Conservation (phyloP, 2,329 filamentous ascomycete genomes). For the Exophiala sp. region DNA sequence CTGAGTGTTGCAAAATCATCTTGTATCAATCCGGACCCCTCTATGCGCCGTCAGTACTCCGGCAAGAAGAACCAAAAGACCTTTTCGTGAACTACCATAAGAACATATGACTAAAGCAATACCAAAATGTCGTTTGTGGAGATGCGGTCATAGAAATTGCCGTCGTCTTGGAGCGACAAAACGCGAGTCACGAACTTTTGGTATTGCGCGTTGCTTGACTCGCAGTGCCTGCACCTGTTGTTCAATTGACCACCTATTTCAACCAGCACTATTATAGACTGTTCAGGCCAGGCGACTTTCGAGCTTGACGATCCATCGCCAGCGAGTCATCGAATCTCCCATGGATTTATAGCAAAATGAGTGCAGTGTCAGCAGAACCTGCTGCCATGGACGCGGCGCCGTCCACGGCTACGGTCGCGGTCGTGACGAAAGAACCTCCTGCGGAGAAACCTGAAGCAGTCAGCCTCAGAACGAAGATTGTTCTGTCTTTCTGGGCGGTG, state of each 20-base stretch:
- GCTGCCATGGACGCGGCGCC: conserved; percentile 5
- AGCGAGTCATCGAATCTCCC: too few species aligned
- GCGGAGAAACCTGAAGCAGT: conserved; percentile 70
- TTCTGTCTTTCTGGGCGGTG: conserved; percentile 87
- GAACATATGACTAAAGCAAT: not conserved
- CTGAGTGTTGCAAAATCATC: not conserved
- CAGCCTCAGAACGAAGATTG: conserved; percentile 67
- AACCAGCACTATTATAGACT: not conserved
- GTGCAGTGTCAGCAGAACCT: not conserved
- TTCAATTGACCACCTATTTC: conserved; percentile 1
- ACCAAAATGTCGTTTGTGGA: not conserved
- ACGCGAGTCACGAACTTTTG: not conserved
- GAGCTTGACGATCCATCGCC: too few species aligned
- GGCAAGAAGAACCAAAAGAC: not conserved
- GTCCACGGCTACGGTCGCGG: not conserved
- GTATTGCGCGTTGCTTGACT: not conserved
- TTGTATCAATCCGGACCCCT: not conserved
- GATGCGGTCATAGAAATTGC: not conserved
- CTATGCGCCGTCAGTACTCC: not conserved
- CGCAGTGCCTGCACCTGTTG: not conserved
- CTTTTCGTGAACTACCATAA: not conserved
- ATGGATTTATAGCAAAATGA: too few species aligned
- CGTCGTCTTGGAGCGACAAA: not conserved
- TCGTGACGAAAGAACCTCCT: conserved; percentile 53
- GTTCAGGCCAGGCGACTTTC: not conserved